These are phyloP conservation scores for Auxenochlorella protothecoides DNA, from an alignment of 139 green algal genomes.

Conservation along the genomic window DNA sequence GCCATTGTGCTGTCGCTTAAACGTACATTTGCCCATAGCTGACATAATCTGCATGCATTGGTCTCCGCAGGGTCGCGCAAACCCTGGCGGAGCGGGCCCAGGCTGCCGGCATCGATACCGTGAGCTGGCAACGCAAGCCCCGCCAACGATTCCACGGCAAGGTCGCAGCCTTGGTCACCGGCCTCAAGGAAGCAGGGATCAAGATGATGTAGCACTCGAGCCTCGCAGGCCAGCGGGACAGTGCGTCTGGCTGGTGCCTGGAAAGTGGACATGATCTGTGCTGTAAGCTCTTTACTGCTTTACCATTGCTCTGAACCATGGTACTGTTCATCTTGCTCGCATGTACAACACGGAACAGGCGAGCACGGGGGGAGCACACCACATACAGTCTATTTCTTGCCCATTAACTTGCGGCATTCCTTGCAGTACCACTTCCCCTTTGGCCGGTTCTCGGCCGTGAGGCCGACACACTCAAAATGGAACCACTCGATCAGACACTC, in stretches of 20 bases:
- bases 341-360: background rate
- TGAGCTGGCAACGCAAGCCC: slow-evolving; percentile 29
- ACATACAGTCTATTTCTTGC: slow-evolving; percentile 9
- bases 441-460: slow-evolving; percentile 38
- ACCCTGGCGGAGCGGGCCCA: slow-evolving; percentile 26
- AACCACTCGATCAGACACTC: slow-evolving; percentile 88
- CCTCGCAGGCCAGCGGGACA: background rate
- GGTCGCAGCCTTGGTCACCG: slow-evolving; percentile 20
- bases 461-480: slow-evolving; percentile 77
- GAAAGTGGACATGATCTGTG: background rate
- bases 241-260: background rate
- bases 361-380: background rate
- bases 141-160: slow-evolving; percentile 37
- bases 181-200: slow-evolving; percentile 20
- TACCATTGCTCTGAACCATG: background rate
- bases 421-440: slow-evolving; percentile 54
- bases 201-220: slow-evolving; percentile 11
- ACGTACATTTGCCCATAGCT: too few species aligned
- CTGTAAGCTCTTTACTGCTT: background rate
- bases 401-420: slow-evolving; percentile 29
- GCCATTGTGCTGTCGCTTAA: background rate
- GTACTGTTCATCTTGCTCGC: background rate
- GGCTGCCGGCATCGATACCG: slow-evolving; percentile 9
- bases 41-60: too few species aligned
- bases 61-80: slow-evolving; percentile 17